Base-by-base conservation (phyloP, 129 eudicot species). In the sunflower (Helianthus annuus) region DNA sequence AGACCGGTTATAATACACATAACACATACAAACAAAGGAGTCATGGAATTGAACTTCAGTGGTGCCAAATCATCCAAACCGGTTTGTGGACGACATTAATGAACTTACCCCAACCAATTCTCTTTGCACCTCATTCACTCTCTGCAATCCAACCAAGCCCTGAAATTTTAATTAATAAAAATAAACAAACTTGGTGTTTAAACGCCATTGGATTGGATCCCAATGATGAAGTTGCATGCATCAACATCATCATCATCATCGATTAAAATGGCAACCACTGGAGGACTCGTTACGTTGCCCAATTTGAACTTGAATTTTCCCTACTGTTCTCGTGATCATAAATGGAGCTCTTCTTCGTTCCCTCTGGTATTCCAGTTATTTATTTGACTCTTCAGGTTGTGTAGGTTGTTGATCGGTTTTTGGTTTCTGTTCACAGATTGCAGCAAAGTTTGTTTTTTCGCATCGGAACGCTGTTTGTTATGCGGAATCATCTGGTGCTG, bases 401-500 rank as follows among this genome's bases (percentile, higher is more conserved):
- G 36, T 7, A 60, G 0, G 22, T 19, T 65, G 58, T 68, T 60
- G 44, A 67, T 72, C 7, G 53, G 60, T 5, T 22, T 64, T 36
- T 70, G 42, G 66, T 69, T 1, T 65, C 7, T 13, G 40, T 77
- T 66, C 32, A 56, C 86, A 80, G 82, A 74, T 77, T 82, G 87
- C 80, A 16, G 79, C 75, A 62, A 86, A 78, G 69, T 9, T 53
- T 56, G 81, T 72, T 11, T 36, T 63, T 34, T 81, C 80, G 48
- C 74, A 81, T 55, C 53, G 83, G 69, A 79, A 27, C 52, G 24
- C 82, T 5, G 77, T 73, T 17, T 86, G 96, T 66, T 86, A 67
- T 57, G 96, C 97, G 54, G 96, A 92, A 68, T 86, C 96, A 72
- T 79, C 97, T 3, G 63, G 45, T 40, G 9, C 91, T 55, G 77